Percentiles rank a stretch among this genome's conserved stretches.
Conservation (phyloP, 176 grass and related monocot species). For the Cymbopogon citratus region DNA sequence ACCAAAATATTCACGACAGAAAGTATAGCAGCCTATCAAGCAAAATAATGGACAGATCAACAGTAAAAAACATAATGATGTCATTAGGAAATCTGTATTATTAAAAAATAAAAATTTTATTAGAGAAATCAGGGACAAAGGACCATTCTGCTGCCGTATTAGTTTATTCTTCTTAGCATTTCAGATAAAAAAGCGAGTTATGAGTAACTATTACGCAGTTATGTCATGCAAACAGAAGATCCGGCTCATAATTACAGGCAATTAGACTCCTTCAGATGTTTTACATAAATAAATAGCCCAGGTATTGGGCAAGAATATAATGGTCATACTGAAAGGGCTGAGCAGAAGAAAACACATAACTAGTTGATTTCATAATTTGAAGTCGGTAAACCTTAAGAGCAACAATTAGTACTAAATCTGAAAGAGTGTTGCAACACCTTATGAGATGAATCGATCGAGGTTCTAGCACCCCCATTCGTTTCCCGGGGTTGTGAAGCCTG, state of each 20-base stretch:
- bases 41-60: background rate
- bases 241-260: conserved; percentile 3
- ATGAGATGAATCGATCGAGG: conserved; percentile 2
- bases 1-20: background rate
- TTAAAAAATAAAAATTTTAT: background rate
- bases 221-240: background rate
- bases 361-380: background rate
- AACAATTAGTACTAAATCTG: conserved; percentile 16
- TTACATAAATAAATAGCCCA: background rate
- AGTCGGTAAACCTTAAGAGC: background rate
- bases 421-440: conserved; percentile 20
- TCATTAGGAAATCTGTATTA: background rate
- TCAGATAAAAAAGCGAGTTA: background rate
- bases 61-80: background rate
- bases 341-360: background rate
- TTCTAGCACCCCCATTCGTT: conserved; percentile 3
- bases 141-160: background rate
- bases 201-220: background rate
- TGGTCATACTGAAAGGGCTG: background rate
- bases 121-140: background rate
- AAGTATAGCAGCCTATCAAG: background rate
- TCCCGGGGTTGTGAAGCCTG: conserved; percentile 34
- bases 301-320: background rate
- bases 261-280: conserved; percentile 12
- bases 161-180: background rate